Evolutionary conservation across 441 rosid species (phyloP), one percentile per base, ranked within the genome.

Genomic region (Mallotus japonicus): DNA sequence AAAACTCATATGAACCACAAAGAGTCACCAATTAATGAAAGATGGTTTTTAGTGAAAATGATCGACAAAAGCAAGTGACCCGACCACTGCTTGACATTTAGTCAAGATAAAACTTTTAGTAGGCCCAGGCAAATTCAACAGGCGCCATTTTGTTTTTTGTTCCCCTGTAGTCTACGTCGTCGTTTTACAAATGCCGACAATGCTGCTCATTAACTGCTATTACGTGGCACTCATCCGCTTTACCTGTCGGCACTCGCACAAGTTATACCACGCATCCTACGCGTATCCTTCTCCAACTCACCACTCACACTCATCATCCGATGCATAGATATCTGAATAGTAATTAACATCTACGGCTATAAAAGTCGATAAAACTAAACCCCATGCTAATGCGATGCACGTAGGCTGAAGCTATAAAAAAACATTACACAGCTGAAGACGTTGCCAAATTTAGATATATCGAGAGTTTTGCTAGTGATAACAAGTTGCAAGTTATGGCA

Each of bases 181-280:
- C 82, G 80, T 80, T 10, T 77, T 12, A 13, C 7, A 0, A 0
- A 72, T 71, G 78, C 69, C 78, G 69, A 81, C 79, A 67, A 42
- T 2, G 1, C 50, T 59, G 12, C 12, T 55, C 1, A 42, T 11
- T 24, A 28, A 28, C 4, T 28, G 5, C n/a, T 14, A 17, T 20
- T 24, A 69, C 75, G 83, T 72, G 71, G 75, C 77, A 40, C 32
- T 53, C 10, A 32, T 62, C 67, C 63, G 53, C 59, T 54, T 77
- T 62, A 71, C 76, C 72, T 77, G 86, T 83, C 84, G 78, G 75
- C 75, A 58, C 13, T 20, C 55, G n/a, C 34, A 64, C 65, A 60
- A 54, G 1, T n/a, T 42, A 47, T 16, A 4, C 62, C 62, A 66
- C 69, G 60, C 71, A 73, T 13, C 55, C 4, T 14, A 71, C 62